These are phyloP conservation scores for Erigeron philadelphicus DNA, from an alignment of 140 eudicot genomes.

Conservation along the genomic window DNA sequence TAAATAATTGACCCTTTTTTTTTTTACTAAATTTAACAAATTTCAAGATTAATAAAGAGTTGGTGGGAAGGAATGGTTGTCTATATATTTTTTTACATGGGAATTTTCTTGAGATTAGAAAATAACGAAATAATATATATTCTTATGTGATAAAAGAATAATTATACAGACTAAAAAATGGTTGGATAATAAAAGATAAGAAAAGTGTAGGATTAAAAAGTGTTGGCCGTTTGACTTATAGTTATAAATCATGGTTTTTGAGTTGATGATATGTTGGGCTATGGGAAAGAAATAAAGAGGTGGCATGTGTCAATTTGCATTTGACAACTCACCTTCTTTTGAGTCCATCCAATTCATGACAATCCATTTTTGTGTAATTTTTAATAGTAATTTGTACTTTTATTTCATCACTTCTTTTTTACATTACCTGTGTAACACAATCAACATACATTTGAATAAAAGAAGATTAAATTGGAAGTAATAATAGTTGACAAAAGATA, in stretches of 20 bases:
- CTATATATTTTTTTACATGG: conserved; percentile 4
- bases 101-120: conserved; percentile 32
- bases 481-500: no score
- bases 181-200: no score
- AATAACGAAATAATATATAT: neutral
- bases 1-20: neutral
- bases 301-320: conserved; percentile 47
- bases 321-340: conserved; percentile 47
- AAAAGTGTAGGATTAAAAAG: no score
- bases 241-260: conserved; percentile 26
- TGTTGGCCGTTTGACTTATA: conserved; percentile 19
- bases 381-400: neutral
- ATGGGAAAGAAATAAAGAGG: conserved; percentile 15
- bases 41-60: conserved; percentile 26
- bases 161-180: no score
- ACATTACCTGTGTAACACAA: neutral
- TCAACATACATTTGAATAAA: neutral
- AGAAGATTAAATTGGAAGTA: no score
- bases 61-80: conserved; percentile 16
- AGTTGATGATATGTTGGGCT: conserved; percentile 30
- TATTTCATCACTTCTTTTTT: neutral
- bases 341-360: conserved; percentile 28
- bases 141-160: neutral
- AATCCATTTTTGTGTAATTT: conserved; percentile 2
- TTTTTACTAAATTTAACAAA: neutral